Evolutionary conservation across 768 basidiomycete genomes (phyloP).

Genomic region (Cyclocybe cylindracea): DNA sequence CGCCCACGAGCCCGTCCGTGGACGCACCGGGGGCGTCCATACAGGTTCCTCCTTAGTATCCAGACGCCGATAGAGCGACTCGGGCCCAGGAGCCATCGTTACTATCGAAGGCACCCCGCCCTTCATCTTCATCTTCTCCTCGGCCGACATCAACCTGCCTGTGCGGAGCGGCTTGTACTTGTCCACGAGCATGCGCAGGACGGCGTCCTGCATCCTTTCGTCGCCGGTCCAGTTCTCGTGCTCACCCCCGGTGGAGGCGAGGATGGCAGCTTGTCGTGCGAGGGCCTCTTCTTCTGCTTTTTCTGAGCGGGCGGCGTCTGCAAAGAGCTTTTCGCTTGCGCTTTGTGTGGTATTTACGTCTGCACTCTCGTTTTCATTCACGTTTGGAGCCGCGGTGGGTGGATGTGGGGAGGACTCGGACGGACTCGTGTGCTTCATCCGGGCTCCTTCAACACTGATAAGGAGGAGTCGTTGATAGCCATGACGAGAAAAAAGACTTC

Average conservation of each 20-base stretch:
- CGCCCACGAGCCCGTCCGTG: slow-evolving; percentile 40
- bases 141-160: slow-evolving; percentile 58
- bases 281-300: slow-evolving; percentile 37
- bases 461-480: too few relatives aligned
- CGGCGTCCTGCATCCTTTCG: slow-evolving; percentile 66
- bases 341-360: slow-evolving; percentile 1
- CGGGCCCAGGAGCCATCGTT: too few relatives aligned
- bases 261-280: slow-evolving; percentile 10
- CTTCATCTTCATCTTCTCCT: slow-evolving; percentile 56
- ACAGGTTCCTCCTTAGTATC: too few relatives aligned
- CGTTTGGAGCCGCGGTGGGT: neutral
- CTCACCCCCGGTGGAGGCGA: slow-evolving; percentile 34
- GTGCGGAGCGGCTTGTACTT: slow-evolving; percentile 82
- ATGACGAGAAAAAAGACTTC: neutral
- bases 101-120: too few relatives aligned
- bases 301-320: slow-evolving; percentile 54
- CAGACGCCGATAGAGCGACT: too few relatives aligned
- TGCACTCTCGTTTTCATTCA: neutral
- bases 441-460: too few relatives aligned
- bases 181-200: slow-evolving; percentile 84
- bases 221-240: slow-evolving; percentile 80
- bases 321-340: slow-evolving; percentile 65
- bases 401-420: neutral
- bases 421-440: too few relatives aligned
- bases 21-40: too few relatives aligned